These are phyloP conservation scores for Hansenula anomala DNA, from an alignment of 1,139 yeast species.

Conservation along the genomic window DNA sequence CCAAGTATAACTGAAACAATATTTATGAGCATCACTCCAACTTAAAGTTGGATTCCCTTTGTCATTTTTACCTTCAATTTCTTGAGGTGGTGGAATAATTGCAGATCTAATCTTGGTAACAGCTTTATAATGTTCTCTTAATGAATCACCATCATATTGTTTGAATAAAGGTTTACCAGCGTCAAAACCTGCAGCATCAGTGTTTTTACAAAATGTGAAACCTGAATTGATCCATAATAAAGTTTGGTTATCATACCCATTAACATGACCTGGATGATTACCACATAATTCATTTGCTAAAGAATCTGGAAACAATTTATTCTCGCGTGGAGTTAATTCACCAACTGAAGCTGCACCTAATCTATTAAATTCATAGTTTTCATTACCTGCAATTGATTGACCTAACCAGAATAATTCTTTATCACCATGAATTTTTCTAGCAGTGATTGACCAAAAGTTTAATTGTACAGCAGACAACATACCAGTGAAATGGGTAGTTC, in stretches of 20 bases:
- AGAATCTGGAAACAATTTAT: slow-evolving; percentile 13
- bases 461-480: slow-evolving; percentile 39
- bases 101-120: slow-evolving; percentile 15
- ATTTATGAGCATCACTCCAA: slow-evolving; percentile 45
- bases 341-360: slow-evolving; percentile 45
- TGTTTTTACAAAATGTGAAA: slow-evolving; percentile 43
- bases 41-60: slow-evolving; percentile 45
- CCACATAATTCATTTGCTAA: slow-evolving; percentile 33
- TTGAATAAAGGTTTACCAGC: slow-evolving; percentile 14
- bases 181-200: slow-evolving; percentile 12
- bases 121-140: slow-evolving; percentile 8
- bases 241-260: slow-evolving; percentile 28
- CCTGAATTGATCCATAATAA: slow-evolving; percentile 55
- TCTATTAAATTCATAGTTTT: slow-evolving; percentile 32
- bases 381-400: slow-evolving; percentile 45
- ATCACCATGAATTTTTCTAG: slow-evolving; percentile 42
- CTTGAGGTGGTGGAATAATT: slow-evolving; percentile 22
- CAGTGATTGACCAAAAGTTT: slow-evolving; percentile 21
- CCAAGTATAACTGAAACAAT: slow-evolving; percentile 51
- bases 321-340: slow-evolving; percentile 18
- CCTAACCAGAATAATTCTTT: slow-evolving; percentile 57
- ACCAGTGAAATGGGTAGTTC: slow-evolving; percentile 38
- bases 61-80: slow-evolving; percentile 25
- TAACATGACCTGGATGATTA: slow-evolving; percentile 40
- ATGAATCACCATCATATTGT: slow-evolving; percentile 3